phyloP scores from a whole-genome alignment of 805 yeast species.

The Pichia rugopelliculosa region DNA sequence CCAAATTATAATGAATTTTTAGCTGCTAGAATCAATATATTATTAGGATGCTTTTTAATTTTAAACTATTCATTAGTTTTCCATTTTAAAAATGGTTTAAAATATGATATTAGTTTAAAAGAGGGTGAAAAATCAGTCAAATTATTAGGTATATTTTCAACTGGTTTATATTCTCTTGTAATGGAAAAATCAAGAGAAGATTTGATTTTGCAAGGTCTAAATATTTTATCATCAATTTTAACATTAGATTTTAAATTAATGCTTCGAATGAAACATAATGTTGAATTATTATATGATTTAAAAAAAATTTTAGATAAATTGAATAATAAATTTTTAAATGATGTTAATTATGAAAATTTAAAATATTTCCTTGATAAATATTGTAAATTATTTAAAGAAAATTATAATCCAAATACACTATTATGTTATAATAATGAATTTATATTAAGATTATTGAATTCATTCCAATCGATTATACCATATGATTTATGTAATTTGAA shows the following conservation, averaged over 20 bases:
- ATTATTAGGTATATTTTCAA: constrained; percentile 10
- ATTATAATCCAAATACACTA: not conserved
- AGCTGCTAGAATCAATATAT: not conserved
- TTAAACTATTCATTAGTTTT: constrained; percentile 9
- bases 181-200: constrained; percentile 4
- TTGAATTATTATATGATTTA: constrained; percentile 5
- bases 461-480: constrained; percentile 10
- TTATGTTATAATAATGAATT: constrained; percentile 9
- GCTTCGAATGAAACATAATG: not conserved
- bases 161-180: constrained; percentile 9
- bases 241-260: constrained; percentile 3
- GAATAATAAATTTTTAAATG: not conserved
- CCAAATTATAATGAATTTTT: constrained; percentile 1
- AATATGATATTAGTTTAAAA: not conserved
- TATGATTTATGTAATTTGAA: constrained; percentile 8
- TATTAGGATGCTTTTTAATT: constrained; percentile 3
- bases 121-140: constrained; percentile 7
- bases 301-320: constrained; percentile 4
- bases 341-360: constrained; percentile 9
- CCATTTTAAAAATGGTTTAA: constrained; percentile 10
- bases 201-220: not conserved
- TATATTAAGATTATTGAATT: constrained; percentile 8
- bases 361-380: constrained; percentile 5
- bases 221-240: constrained; percentile 5
- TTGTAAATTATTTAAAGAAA: not conserved